Conservation (phyloP, 257 asterid genomes). For the Solanum ossicruentum region DNA sequence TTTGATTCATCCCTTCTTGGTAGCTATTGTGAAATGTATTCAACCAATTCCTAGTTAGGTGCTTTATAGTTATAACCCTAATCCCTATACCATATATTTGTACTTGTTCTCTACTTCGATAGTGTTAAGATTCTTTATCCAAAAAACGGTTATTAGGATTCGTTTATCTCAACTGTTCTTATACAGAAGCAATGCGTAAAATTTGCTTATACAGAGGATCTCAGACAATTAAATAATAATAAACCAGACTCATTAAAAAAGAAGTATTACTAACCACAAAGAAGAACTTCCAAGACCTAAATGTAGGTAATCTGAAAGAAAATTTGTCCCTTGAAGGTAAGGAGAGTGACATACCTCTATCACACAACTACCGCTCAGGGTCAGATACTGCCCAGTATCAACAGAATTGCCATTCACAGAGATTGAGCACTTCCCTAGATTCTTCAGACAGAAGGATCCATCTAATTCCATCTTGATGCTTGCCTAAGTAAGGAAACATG, state of each 20-base stretch:
- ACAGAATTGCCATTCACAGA: slow-evolving; percentile 62
- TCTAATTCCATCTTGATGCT: slow-evolving; percentile 77
- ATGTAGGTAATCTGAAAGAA: not conserved
- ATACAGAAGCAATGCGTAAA: not conserved
- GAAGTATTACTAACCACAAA: not conserved
- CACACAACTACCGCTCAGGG: slow-evolving; percentile 60
- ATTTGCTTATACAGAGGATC: not conserved
- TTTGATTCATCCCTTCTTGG: not conserved
- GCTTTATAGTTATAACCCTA: not conserved
- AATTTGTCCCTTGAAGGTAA: not conserved
- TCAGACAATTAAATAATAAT: not conserved
- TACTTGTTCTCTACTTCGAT: not conserved
- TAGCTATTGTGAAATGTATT: not conserved
- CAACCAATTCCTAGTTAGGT: not conserved
- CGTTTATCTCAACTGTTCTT: no score
- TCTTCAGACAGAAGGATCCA: slow-evolving; percentile 71
- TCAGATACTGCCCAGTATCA: slow-evolving; percentile 55
- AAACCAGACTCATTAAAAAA: not conserved
- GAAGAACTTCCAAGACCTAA: not conserved
- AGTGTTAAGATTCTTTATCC: no score
- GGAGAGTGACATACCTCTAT: slow-evolving; percentile 58
- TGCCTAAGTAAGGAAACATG: slow-evolving; percentile 36
- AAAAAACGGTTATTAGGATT: not conserved
- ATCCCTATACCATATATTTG: not conserved
- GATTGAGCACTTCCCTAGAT: slow-evolving; percentile 74